A percentile compares a stretch with the other conserved stretches of the same genome.
phyloP scores from a whole-genome alignment of 352 stramenopile species.

The Phytophthora gonapodyides region DNA sequence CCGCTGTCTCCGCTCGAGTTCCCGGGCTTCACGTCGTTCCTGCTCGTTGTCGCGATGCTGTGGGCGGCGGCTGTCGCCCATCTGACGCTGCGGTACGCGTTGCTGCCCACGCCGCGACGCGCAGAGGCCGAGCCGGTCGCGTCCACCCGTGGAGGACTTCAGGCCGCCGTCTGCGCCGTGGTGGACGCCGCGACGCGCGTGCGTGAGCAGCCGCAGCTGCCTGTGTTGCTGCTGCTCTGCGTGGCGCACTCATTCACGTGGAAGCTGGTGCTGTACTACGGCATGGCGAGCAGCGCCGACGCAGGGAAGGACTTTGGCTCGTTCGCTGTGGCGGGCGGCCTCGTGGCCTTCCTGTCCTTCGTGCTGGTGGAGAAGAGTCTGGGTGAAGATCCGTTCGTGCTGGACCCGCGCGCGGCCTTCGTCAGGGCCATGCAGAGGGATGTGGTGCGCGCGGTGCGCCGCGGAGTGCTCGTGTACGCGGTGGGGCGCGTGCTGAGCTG shows the following conservation, averaged over 20 bases:
- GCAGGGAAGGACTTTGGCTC: constrained; percentile 33
- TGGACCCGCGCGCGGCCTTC: constrained; percentile 51
- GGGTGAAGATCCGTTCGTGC: constrained; percentile 51
- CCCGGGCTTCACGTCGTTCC: constrained; percentile 31
- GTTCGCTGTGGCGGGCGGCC: constrained; percentile 44
- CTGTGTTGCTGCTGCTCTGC: constrained; percentile 47
- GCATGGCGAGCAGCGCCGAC: constrained; percentile 21
- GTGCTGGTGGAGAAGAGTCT: constrained; percentile 49
- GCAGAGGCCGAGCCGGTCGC: constrained; percentile 25
- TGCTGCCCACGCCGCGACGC: constrained; percentile 45
- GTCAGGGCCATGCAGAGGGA: constrained; percentile 43
- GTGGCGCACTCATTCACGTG: constrained; percentile 55
- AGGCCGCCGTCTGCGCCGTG: constrained; percentile 41
- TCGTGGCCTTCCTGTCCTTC: constrained; percentile 53
- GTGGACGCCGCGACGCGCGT: constrained; percentile 40
- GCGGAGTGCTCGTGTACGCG: constrained; percentile 46
- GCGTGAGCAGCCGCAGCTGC: constrained; percentile 51
- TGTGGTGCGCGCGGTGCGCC: constrained; percentile 47
- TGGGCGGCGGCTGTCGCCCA: constrained; percentile 35
- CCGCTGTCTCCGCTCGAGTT: constrained; percentile 42
- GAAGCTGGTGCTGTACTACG: constrained; percentile 51
- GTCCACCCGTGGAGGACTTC: constrained; percentile 32
- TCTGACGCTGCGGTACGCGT: constrained; percentile 47
- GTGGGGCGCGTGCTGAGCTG: constrained; percentile 32
- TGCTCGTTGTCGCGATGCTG: constrained; percentile 28